phyloP scores from a whole-genome alignment of 2,329 filamentous ascomycete genomes.

The Colletotrichum eremochloae region DNA sequence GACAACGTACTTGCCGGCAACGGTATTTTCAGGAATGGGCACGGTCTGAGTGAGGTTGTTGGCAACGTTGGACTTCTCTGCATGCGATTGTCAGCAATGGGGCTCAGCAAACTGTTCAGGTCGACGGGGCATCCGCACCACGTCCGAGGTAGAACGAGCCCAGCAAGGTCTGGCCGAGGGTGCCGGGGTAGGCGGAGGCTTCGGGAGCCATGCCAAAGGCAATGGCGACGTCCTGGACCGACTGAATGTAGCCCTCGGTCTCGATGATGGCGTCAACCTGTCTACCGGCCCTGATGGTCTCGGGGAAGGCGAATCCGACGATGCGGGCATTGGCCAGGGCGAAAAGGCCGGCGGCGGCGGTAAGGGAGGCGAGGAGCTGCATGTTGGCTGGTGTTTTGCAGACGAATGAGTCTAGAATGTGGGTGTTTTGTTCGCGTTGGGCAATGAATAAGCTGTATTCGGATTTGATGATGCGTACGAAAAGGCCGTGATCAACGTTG shows the following conservation, averaged over 20 bases:
- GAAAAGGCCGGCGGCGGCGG: conserved; percentile 45
- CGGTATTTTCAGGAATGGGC: conserved; percentile 45
- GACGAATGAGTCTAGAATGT: background rate
- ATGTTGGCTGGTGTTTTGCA: conserved; percentile 33
- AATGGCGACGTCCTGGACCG: conserved; percentile 58
- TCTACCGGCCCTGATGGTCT: conserved; percentile 55
- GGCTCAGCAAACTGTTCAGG: too few species aligned
- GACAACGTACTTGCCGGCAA: conserved; percentile 45
- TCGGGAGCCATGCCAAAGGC: conserved; percentile 54
- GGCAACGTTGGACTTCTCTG: conserved; percentile 47
- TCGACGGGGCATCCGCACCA: conserved; percentile 41
- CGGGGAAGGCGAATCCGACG: conserved; percentile 57
- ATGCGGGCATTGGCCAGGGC: conserved; percentile 55
- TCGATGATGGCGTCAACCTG: conserved; percentile 52
- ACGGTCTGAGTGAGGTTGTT: conserved; percentile 47
- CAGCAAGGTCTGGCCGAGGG: conserved; percentile 49
- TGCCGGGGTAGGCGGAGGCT: conserved; percentile 45
- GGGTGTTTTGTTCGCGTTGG: too few species aligned
- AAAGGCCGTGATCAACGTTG: background rate
- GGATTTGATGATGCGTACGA: background rate
- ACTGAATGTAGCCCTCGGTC: conserved; percentile 59
- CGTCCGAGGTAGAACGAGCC: conserved; percentile 55
- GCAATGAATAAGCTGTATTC: too few species aligned
- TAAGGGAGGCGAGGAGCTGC: conserved; percentile 44
- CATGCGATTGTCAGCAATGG: background rate